Base-by-base conservation (phyloP, 805 yeast genomes). In the Yarrowia sp. region DNA sequence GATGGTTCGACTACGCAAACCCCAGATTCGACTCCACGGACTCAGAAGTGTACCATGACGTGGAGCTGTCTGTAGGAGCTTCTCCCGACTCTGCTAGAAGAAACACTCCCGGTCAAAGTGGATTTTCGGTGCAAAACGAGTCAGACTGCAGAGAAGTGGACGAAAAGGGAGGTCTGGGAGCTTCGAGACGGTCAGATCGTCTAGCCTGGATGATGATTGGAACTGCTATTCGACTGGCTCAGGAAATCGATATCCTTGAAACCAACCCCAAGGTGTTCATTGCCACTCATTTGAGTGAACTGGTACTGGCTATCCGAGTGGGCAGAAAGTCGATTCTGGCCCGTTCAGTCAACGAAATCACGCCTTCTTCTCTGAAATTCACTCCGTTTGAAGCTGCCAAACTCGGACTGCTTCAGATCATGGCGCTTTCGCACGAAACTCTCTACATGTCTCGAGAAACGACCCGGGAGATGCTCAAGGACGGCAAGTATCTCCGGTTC, bases 131-230 rank as follows among this genome's bases (percentile, higher is more conserved):
- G 7, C 60, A 49, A 2, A 40, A 24, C 34, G 50, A 42, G 40
- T 30, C 30, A 1, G 60, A 64, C n/a, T 40, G 43, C 43, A 14
- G n/a, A 15, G 67, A 49, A 12, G 79, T 13, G 85, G 69, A 85
- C 42, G 83, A 84, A 39, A 78, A 85, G 50, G 88, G 93, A 0
- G 97, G 97, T 0, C 78, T 91, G 53, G 91, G 91, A 38, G 96
- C 97, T 0, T 86, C 92, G 85, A 82, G 96, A 72, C 81, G 97
- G 73, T 87, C 93, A 70, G 93, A 91, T 75, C 82, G 97, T 46
- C 90, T 92, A 92, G 89, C 96, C 0, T 93, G 97, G 94, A 90
- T 92, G 95, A 83, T 92, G 69, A 87, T 91, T 58, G 97, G 98
- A 2, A 86, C 91, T 1, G 93, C 96, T 0, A 89, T 91, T 1